Evolutionary conservation across 352 stramenopile species (phyloP), one percentile per base, ranked within the genome.

Genomic region (Ophiocytium majus): DNA sequence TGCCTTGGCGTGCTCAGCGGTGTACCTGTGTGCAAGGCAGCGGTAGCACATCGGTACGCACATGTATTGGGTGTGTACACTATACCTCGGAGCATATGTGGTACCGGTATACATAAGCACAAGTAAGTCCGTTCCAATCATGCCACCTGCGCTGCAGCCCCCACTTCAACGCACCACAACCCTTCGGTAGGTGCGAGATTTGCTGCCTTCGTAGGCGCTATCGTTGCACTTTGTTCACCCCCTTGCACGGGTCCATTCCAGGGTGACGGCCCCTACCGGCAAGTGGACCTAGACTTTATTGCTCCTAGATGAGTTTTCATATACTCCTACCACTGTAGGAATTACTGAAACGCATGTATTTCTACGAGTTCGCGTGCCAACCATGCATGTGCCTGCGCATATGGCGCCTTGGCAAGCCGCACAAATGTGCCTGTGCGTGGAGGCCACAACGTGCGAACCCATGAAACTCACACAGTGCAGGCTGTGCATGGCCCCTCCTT

Each of bases 1-100:
- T 36, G 36, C 37, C 23, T 87, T 88, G 9, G 84, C 84, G 36
- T 88, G 84, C 84, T 88, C 84, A 32, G 64, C 50, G 31, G 81
- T 88, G 75, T 88, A 88, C n/a, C 83, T 82, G 10, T 37, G 23
- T 14, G 14, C 5, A 57, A 14, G 43, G 43, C 43, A 14, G n/a
- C n/a, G n/a, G n/a, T n/a, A n/a, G n/a, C n/a, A n/a, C n/a, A n/a
- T n/a, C n/a, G n/a, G n/a, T n/a, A n/a, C 43, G 43, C 5, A 57
- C 14, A 57, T 14, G 43, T 14, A 14, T 57, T 57, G 43, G 5
- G 43, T 14, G 43, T 57, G 43, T n/a, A 57, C 5, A 57, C 5
- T 57, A 5, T 57, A 5, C 5, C 43, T 57, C 43, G 43, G 5
- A 14, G 5, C 43, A 57, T 5, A 5, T 14, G 43, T 57, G 43